Evolutionary conservation across 306 rosid species (phyloP), one percentile per base, ranked within the genome.

Genomic region (Medicago arabica): DNA sequence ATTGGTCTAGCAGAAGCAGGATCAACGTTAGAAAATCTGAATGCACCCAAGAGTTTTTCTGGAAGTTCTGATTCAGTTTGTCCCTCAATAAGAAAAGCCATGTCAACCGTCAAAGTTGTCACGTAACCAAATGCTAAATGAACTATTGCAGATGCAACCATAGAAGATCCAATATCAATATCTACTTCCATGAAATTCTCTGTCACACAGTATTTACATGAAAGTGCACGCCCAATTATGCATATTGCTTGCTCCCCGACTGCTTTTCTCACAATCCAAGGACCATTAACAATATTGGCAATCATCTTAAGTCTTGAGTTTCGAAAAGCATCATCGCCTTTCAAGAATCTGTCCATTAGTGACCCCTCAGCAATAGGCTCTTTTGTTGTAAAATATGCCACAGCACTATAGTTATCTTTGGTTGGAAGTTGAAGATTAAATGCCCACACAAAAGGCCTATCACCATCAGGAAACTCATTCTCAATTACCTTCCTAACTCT

Each of bases 181-280:
- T 94, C 98, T 41, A 94, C 93, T 85, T 94, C 98, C 15, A 94
- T n/a, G 75, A 87, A 92, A 85, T 84, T 86, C 21, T 87, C 87
- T 36, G 81, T 77, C 66, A 79, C 64, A 34, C 83, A 39, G 66
- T 83, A 91, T 63, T 82, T 88, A 78, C 96, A 94, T 14, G 90
- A 39, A 73, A 94, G 90, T 53, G 91, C 77, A 25, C 80, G 93
- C 75, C 98, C 93, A n/a, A 93, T 88, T 67, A 91, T 60, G 80
- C 97, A 93, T 51, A 94, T 90, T 9, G 96, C 97, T 82, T 90
- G 98, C 85, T 94, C 97, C 43, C 97, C 97, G 69, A 94, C 91
- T 6, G 98, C 93, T 81, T 84, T 90, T 78, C 84, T 87, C 54
- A 94, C 97, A 74, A 94, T 90, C 98, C 97, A 94, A 47, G 98